Evolutionary conservation across 768 basidiomycete species (phyloP).

Genomic region (Amanita phalloides): DNA sequence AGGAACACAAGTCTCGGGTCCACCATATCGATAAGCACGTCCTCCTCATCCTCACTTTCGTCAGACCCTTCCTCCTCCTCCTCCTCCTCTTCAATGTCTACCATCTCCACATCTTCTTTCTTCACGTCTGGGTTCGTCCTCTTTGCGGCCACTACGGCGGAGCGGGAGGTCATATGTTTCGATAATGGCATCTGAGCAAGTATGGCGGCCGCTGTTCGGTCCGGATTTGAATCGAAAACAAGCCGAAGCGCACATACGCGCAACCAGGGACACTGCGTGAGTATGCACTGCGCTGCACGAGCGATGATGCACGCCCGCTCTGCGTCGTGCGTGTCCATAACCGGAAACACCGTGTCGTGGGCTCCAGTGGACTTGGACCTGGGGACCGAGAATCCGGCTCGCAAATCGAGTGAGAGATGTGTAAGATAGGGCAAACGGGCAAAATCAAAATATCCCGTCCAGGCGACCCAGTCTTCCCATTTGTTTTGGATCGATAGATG

Average conservation of each 20-base stretch:
- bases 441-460: conserved; percentile 16
- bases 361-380: conserved; percentile 6
- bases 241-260: conserved; percentile 23
- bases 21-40: conserved; percentile 5
- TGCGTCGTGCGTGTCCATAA: not conserved
- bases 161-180: not conserved
- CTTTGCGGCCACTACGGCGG: not conserved
- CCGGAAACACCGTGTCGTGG: conserved; percentile 9
- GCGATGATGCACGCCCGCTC: not conserved
- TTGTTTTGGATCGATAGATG: conserved; percentile 28
- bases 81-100: conserved; percentile 5
- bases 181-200: conserved; percentile 5
- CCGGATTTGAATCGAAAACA: conserved; percentile 18
- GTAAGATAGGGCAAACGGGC: conserved; percentile 20
- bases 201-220: conserved; percentile 10
- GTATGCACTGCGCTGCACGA: not conserved
- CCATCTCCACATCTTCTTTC: not conserved
- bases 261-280: conserved; percentile 9
- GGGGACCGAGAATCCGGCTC: conserved; percentile 17
- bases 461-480: conserved; percentile 33
- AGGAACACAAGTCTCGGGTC: conserved; percentile 28
- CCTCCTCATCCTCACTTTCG: conserved; percentile 6
- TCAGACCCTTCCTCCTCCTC: not conserved
- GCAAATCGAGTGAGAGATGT: conserved; percentile 27
- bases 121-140: not conserved